These are phyloP conservation scores for Gryganskiella cystojenkinii DNA, from an alignment of 192 early-diverging fungal genomes.

Conservation along the genomic window DNA sequence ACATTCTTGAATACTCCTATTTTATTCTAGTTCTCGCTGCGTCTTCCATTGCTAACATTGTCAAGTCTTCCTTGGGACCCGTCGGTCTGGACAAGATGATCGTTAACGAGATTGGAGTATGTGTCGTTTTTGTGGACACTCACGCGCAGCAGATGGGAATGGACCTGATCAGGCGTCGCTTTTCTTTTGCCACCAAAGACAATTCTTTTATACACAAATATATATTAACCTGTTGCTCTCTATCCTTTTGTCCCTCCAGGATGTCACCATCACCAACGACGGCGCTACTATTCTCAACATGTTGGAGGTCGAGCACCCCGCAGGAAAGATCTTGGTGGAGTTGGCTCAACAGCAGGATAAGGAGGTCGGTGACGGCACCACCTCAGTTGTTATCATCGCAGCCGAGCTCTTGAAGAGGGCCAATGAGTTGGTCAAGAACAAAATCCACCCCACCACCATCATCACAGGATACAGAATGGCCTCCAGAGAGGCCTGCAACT, in stretches of 20 bases:
- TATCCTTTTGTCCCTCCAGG: slow-evolving; percentile 59
- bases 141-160: neutral
- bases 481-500: slow-evolving; percentile 97
- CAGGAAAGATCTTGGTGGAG: slow-evolving; percentile 95
- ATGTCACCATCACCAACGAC: slow-evolving; percentile 99
- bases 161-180: slow-evolving; percentile 5
- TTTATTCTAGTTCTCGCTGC: slow-evolving; percentile 87
- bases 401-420: slow-evolving; percentile 95
- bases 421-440: slow-evolving; percentile 98
- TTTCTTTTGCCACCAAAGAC: neutral
- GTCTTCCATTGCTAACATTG: slow-evolving; percentile 95
- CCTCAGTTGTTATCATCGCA: slow-evolving; percentile 98
- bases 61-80: slow-evolving; percentile 96
- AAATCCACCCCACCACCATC: slow-evolving; percentile 98
- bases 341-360: slow-evolving; percentile 99
- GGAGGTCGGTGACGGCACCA: slow-evolving; percentile 99
- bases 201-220: neutral
- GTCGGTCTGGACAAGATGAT: slow-evolving; percentile 99
- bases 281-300: slow-evolving; percentile 97
- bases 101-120: slow-evolving; percentile 98
- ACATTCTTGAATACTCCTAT: slow-evolving; percentile 23
- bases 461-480: slow-evolving; percentile 97
- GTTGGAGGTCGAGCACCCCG: slow-evolving; percentile 99
- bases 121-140: slow-evolving; percentile 15
- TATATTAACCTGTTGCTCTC: neutral